A percentile compares a stretch with the other conserved stretches of the same genome.
These are phyloP conservation scores for Pestalotiopsis sp. DNA, from an alignment of 2,329 filamentous ascomycete species.

Conservation along the genomic window DNA sequence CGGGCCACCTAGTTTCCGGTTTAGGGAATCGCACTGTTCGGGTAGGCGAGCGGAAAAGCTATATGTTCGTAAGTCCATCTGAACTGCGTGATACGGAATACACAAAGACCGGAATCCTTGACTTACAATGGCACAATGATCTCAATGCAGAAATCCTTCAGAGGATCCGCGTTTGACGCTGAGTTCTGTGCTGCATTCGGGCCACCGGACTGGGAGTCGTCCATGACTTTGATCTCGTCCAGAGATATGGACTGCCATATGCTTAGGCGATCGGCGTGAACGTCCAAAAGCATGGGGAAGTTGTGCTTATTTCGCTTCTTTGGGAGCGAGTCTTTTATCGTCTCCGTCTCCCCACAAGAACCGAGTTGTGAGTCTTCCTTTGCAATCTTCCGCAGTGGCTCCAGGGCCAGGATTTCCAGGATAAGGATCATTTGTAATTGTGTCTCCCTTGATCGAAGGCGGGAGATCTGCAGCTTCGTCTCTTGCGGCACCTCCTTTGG, in stretches of 20 bases:
- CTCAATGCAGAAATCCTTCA: constrained; percentile 78
- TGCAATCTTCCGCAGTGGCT: constrained; percentile 49
- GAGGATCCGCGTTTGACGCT: constrained; percentile 58
- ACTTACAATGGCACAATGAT: constrained; percentile 79
- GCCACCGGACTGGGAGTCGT: constrained; percentile 47
- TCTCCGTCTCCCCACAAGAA: constrained; percentile 40
- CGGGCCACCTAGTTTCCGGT: constrained; percentile 76
- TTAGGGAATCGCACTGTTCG: constrained; percentile 69
- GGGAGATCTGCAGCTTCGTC: constrained; percentile 64
- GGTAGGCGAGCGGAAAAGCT: constrained; percentile 79
- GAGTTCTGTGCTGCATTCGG: constrained; percentile 37
- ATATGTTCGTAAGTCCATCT: constrained; percentile 34
- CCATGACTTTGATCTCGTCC: constrained; percentile 55
- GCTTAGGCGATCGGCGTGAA: constrained; percentile 76
- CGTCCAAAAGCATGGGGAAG: constrained; percentile 66
- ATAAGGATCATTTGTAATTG: constrained; percentile 81
- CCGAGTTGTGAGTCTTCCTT: constrained; percentile 49
- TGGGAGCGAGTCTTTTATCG: constrained; percentile 33
- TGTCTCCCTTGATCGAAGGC: constrained; percentile 74
- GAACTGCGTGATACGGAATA: background rate
- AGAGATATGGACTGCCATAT: constrained; percentile 81
- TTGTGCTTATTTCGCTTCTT: constrained; percentile 68
- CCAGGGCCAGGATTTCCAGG: constrained; percentile 74
- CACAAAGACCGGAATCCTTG: background rate
- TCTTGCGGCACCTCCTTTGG: constrained; percentile 47